Evolutionary conservation across 176 grass and related monocot species (phyloP).

Genomic region (Musa troglodytarum): DNA sequence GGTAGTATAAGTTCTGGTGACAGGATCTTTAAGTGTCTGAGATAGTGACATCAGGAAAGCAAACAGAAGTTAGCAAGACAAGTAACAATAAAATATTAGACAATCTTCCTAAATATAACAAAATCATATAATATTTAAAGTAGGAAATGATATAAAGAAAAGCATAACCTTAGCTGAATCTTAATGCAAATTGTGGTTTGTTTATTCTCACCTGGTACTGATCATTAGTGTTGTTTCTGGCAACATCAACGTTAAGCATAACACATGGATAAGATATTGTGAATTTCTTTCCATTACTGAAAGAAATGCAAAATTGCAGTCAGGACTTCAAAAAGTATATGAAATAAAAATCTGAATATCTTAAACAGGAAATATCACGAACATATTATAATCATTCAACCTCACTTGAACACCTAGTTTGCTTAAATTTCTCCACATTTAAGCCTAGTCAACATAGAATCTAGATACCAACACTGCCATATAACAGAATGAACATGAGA

Average conservation of each 20-base stretch:
- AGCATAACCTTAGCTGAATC: background rate
- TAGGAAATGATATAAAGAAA: background rate
- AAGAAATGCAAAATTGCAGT: slow-evolving; percentile 18
- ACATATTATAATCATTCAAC: background rate
- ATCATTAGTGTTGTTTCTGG: slow-evolving; percentile 93
- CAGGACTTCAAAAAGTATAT: background rate
- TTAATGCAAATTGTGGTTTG: background rate
- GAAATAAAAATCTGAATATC: background rate
- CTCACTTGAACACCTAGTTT: background rate
- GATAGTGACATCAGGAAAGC: slow-evolving; percentile 21
- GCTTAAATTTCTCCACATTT: background rate
- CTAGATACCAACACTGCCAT: background rate
- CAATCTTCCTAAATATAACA: slow-evolving; percentile 3
- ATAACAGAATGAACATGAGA: background rate
- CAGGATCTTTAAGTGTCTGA: slow-evolving; percentile 68
- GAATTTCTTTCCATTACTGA: slow-evolving; percentile 71
- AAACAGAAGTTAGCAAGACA: background rate
- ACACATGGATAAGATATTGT: slow-evolving; percentile 91
- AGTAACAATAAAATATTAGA: background rate
- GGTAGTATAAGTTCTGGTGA: slow-evolving; percentile 72
- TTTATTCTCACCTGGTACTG: slow-evolving; percentile 77
- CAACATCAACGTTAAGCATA: slow-evolving; percentile 95
- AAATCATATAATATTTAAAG: background rate
- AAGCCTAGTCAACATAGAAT: background rate
- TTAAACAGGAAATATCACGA: background rate